phyloP scores from a whole-genome alignment of 441 rosid genomes.

The Populus hybrid region DNA sequence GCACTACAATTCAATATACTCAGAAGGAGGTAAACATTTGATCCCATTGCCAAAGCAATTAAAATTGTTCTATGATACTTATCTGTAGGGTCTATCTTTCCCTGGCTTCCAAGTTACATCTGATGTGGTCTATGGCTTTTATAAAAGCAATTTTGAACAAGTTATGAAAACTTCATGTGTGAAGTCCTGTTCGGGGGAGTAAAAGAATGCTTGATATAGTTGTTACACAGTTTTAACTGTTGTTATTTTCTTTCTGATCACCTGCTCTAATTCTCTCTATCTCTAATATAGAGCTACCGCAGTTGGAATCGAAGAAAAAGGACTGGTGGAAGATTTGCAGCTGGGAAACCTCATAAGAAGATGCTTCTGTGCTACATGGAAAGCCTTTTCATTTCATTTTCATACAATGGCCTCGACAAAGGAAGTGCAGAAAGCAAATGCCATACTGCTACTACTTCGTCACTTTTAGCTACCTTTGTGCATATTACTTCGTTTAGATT shows the following conservation, averaged over 20 bases:
- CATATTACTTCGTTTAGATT: neutral
- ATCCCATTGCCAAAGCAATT: neutral
- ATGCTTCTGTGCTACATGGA: neutral
- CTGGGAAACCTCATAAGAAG: neutral
- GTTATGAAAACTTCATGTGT: too few species aligned
- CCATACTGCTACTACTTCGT: neutral
- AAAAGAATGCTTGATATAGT: too few species aligned
- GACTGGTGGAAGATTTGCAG: slow-evolving; percentile 42
- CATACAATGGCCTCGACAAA: neutral
- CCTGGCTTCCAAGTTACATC: neutral
- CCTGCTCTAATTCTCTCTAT: neutral
- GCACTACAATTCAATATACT: slow-evolving; percentile 93
- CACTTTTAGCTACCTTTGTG: neutral
- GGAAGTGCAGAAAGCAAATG: neutral
- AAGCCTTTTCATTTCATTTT: neutral
- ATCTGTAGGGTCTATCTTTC: neutral
- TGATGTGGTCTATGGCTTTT: neutral
- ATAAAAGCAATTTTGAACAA: neutral
- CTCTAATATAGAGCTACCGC: slow-evolving; percentile 29
- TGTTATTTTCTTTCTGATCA: neutral
- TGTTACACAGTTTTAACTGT: neutral
- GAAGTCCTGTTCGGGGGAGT: too few species aligned
- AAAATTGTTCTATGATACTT: neutral
- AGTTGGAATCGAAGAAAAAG: slow-evolving; percentile 30
- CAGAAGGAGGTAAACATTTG: slow-evolving; percentile 65